Evolutionary conservation across 2,329 filamentous ascomycete species (phyloP).

Genomic region (Blumeriella jaapii): DNA sequence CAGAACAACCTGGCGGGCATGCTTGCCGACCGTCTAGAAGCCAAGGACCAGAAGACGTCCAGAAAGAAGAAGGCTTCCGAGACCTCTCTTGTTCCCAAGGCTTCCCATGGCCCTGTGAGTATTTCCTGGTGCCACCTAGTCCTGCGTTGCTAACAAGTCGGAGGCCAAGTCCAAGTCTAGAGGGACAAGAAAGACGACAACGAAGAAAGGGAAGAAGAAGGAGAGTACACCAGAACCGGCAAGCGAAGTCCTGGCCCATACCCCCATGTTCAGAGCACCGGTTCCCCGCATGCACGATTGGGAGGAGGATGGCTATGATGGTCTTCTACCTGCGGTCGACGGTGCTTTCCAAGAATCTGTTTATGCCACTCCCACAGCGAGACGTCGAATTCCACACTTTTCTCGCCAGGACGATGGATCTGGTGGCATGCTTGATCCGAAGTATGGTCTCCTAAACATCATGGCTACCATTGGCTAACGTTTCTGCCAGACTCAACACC

Average conservation of each 20-base stretch:
- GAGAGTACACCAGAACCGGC: conserved; percentile 4
- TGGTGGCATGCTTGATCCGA: conserved; percentile 13
- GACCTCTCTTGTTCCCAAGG: conserved; percentile 1
- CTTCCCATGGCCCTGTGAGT: conserved; percentile 10
- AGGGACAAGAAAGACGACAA: background rate
- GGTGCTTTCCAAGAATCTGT: conserved; percentile 16
- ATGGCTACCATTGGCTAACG: background rate
- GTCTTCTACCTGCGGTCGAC: conserved; percentile 4
- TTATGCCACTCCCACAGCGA: conserved; percentile 23
- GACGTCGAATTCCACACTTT: conserved; percentile 20
- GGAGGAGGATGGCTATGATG: conserved; percentile 10
- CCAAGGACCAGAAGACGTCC: conserved; percentile 59
- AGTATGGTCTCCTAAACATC: conserved; percentile 9
- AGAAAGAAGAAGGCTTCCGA: conserved; percentile 13
- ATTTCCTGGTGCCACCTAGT: background rate
- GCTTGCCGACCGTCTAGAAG: conserved; percentile 64
- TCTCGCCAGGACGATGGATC: conserved; percentile 8
- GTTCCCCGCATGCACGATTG: conserved; percentile 26
- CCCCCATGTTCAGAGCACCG: conserved; percentile 22
- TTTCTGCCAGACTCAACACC: conserved; percentile 15
- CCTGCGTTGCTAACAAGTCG: background rate
- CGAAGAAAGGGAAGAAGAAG: conserved; percentile 10
- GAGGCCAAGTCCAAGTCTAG: conserved; percentile 3
- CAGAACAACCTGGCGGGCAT: conserved; percentile 58
- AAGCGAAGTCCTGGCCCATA: conserved; percentile 4